Conservation (phyloP, 371 early-diverging fungal genomes). For the Mortierella sp. region DNA sequence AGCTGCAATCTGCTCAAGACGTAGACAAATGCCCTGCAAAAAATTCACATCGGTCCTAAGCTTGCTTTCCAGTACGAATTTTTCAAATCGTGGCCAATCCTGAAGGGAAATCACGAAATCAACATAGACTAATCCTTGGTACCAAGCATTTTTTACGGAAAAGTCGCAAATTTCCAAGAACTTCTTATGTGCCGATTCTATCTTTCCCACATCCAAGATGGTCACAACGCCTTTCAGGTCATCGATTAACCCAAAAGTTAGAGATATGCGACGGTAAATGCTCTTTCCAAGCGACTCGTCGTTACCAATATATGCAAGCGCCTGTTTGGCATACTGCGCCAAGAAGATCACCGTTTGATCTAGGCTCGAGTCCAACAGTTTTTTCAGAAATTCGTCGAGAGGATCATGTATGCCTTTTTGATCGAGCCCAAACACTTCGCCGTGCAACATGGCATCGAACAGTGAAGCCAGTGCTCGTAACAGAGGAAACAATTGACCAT, state of each 20-base stretch:
- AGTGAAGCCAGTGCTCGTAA: background rate
- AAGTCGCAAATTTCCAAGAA: constrained; percentile 3
- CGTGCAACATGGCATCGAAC: constrained; percentile 3
- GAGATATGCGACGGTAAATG: background rate
- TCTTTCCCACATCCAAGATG: background rate
- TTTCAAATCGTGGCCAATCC: background rate
- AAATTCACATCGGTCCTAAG: background rate
- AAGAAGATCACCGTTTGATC: background rate
- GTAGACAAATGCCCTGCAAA: background rate
- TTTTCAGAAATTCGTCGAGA: background rate
- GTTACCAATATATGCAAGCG: constrained; percentile 6
- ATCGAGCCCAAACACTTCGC: constrained; percentile 1
- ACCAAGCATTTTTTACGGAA: background rate
- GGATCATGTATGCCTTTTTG: background rate
- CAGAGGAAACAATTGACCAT: background rate
- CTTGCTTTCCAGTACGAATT: background rate
- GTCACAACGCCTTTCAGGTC: background rate
- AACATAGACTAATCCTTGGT: constrained; percentile 7
- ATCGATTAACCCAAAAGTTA: background rate
- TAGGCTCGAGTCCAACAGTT: background rate
- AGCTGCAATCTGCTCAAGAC: constrained; percentile 9
- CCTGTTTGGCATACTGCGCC: constrained; percentile 3
- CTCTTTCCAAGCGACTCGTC: constrained; percentile 7
- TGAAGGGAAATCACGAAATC: background rate
- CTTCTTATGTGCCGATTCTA: background rate